Evolutionary conservation across 2,329 filamentous ascomycete species (phyloP).

Genomic region (Aureobasidium sp.): DNA sequence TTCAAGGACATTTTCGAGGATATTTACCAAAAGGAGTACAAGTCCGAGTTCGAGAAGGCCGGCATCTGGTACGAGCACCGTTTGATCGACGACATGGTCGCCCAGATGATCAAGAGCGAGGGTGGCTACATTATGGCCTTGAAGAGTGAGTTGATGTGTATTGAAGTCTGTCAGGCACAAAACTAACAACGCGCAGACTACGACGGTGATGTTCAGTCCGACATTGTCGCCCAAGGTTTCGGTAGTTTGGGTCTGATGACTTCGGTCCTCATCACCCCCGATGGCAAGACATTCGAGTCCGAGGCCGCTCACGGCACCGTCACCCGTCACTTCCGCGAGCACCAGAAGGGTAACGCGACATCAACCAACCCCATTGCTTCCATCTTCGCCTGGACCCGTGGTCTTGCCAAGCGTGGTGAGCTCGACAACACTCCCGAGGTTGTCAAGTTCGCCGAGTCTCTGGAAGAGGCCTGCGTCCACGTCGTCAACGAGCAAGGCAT

Average conservation of each 20-base stretch:
- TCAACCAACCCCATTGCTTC: conserved; percentile 98
- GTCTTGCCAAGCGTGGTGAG: conserved; percentile 84
- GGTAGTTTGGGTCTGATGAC: conserved; percentile 98
- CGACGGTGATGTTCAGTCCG: conserved; percentile 97
- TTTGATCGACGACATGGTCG: conserved; percentile 98
- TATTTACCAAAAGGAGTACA: conserved; percentile 81
- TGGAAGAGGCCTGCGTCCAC: conserved; percentile 90
- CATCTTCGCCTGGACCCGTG: conserved; percentile 98
- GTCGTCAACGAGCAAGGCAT: conserved; percentile 88
- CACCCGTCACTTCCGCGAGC: conserved; percentile 95
- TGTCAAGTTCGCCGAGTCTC: conserved; percentile 77
- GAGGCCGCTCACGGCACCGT: conserved; percentile 98
- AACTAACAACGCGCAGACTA: conserved; percentile 57
- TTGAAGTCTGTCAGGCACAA: not conserved
- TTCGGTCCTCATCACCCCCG: conserved; percentile 90
- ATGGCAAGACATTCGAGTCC: conserved; percentile 93
- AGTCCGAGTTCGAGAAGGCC: conserved; percentile 80
- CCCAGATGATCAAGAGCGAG: conserved; percentile 98
- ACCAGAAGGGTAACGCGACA: conserved; percentile 95
- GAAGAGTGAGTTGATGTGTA: conserved; percentile 62
- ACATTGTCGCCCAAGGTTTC: conserved; percentile 96
- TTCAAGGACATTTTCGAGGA: conserved; percentile 99
- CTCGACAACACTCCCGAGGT: conserved; percentile 90
- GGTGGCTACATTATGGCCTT: conserved; percentile 96
- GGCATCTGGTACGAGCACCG: conserved; percentile 99